Conservation (phyloP, 1,284 basidiomycete species). For the Sanghuangporus baumii region DNA sequence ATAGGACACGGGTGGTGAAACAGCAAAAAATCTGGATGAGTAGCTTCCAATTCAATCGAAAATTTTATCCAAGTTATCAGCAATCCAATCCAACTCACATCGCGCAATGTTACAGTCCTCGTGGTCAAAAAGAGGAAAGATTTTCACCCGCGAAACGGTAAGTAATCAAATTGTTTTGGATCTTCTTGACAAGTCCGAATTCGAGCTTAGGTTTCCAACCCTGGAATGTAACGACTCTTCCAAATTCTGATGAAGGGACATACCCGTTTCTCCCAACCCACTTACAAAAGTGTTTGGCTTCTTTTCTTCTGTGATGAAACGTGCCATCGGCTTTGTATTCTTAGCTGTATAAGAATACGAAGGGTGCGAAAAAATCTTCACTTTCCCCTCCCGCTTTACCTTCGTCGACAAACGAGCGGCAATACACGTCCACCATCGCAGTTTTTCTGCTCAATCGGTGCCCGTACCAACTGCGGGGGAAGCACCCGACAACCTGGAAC, state of each 20-base stretch:
- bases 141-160: not conserved
- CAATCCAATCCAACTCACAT: not conserved
- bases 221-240: not conserved
- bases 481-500: not conserved
- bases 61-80: no score
- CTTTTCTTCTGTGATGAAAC: not conserved
- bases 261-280: not conserved
- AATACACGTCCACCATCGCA: not conserved
- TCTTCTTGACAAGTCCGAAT: no score
- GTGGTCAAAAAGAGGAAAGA: not conserved
- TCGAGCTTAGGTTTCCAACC: not conserved
- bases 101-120: not conserved
- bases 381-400: not conserved
- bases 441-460: no score
- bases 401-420: not conserved
- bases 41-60: not conserved
- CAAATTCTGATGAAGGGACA: constrained; percentile 2
- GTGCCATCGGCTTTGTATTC: not conserved
- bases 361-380: not conserved
- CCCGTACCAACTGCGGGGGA: not conserved
- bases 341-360: not conserved
- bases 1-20: not conserved
- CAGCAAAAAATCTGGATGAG: no score
- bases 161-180: no score
- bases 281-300: not conserved